Percentiles rank a stretch among this genome's conserved stretches.
Conservation (phyloP, 1,139 yeast species). For the Pneumocystis jirovecii region DNA sequence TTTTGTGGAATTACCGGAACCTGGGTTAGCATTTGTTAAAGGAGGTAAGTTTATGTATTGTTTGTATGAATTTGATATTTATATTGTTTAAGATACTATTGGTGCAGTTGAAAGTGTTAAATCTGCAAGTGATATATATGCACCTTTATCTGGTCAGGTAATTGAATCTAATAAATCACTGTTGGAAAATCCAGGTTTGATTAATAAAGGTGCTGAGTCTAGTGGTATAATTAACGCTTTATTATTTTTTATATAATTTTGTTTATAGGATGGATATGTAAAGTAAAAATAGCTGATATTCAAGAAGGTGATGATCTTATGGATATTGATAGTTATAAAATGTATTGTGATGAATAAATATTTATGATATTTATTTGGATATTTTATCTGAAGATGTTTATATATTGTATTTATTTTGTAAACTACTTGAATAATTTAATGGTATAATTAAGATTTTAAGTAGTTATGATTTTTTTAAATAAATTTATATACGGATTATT, state of each 20-base stretch:
- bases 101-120: slow-evolving; percentile 94
- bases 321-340: neutral
- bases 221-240: slow-evolving; percentile 33
- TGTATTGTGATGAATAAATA: neutral
- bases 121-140: slow-evolving; percentile 82
- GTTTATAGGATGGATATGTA: neutral
- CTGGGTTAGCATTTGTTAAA: slow-evolving; percentile 45
- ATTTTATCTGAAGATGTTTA: neutral
- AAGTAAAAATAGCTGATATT: neutral
- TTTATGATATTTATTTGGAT: neutral
- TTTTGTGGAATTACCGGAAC: slow-evolving; percentile 76
- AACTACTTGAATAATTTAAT: neutral
- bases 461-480: neutral
- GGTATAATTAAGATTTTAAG: neutral
- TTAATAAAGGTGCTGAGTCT: slow-evolving; percentile 84
- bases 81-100: slow-evolving; percentile 38
- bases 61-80: neutral
- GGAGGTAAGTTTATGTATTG: slow-evolving; percentile 27
- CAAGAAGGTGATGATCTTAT: neutral
- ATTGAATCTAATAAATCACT: slow-evolving; percentile 54
- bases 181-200: slow-evolving; percentile 56
- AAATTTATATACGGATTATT: neutral
- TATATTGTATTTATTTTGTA: neutral
- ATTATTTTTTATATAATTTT: neutral
- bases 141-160: slow-evolving; percentile 72